These are phyloP conservation scores for Boletus reticuloceps DNA, from an alignment of 768 basidiomycete species.

Conservation along the genomic window DNA sequence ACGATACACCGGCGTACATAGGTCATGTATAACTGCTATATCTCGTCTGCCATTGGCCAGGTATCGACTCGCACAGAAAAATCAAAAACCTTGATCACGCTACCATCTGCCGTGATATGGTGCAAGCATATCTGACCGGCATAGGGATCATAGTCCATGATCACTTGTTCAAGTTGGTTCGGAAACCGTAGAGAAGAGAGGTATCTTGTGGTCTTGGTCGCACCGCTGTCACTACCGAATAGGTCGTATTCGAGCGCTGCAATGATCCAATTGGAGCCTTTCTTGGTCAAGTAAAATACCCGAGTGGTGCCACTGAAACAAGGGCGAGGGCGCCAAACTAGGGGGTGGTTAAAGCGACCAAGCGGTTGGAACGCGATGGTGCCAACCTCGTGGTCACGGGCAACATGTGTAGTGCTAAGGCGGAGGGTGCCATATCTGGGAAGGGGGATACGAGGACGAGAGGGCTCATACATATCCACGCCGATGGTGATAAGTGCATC, in stretches of 20 bases:
- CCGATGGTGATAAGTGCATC: neutral
- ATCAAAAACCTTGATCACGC: slow-evolving; percentile 14
- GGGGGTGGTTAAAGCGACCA: neutral
- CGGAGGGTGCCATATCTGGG: no score
- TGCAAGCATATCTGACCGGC: slow-evolving; percentile 14
- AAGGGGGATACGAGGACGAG: no score
- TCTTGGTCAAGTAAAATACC: neutral
- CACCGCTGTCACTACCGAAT: neutral
- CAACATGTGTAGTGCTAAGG: no score
- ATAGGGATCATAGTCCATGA: slow-evolving; percentile 24
- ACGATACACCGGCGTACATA: no score
- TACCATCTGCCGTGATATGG: neutral
- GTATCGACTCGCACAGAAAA: neutral
- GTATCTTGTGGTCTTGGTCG: neutral
- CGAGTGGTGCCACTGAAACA: slow-evolving; percentile 13
- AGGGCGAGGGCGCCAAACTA: neutral
- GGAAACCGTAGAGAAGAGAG: neutral
- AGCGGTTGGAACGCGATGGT: slow-evolving; percentile 5
- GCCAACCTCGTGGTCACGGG: no score
- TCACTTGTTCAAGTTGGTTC: neutral
- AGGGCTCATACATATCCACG: no score
- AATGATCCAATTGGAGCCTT: neutral
- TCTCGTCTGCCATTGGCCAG: no score
- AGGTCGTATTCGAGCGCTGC: slow-evolving; percentile 9
- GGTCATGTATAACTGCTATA: no score